Evolutionary conservation across 2,329 filamentous ascomycete genomes (phyloP).

Genomic region (Stachybotrys elegans): DNA sequence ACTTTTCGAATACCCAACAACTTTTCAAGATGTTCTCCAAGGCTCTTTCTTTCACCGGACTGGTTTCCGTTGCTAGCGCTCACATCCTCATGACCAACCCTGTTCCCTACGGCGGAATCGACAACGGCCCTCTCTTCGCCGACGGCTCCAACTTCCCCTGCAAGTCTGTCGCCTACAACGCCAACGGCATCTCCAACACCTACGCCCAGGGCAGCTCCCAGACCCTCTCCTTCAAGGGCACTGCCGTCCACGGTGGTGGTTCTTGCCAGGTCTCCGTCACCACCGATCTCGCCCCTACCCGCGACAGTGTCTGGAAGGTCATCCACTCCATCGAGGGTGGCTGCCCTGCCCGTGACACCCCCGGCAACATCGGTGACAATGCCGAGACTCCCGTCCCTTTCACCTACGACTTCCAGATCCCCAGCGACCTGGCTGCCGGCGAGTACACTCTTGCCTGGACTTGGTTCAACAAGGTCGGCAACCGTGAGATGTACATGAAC

Average conservation of each 20-base stretch:
- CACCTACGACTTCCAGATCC: slow-evolving; percentile 67
- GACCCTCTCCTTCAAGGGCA: slow-evolving; percentile 60
- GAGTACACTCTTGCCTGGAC: slow-evolving; percentile 84
- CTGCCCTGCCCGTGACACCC: slow-evolving; percentile 60
- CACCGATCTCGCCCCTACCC: slow-evolving; percentile 65
- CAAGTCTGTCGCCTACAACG: slow-evolving; percentile 42
- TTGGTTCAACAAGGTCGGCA: slow-evolving; percentile 90
- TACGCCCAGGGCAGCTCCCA: slow-evolving; percentile 43
- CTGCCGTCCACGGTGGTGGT: slow-evolving; percentile 81
- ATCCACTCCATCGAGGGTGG: slow-evolving; percentile 85
- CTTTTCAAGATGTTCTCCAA: slow-evolving; percentile 46
- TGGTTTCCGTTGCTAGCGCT: slow-evolving; percentile 58
- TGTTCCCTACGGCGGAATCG: slow-evolving; percentile 47
- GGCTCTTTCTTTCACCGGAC: slow-evolving; percentile 45
- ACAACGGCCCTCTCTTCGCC: slow-evolving; percentile 60
- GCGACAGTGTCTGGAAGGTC: slow-evolving; percentile 72
- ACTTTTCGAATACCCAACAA: no score
- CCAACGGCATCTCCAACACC: slow-evolving; percentile 45
- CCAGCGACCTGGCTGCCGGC: slow-evolving; percentile 65
- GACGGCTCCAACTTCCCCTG: slow-evolving; percentile 74
- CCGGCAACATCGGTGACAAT: slow-evolving; percentile 53
- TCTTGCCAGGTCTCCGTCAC: slow-evolving; percentile 88
- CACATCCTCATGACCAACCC: slow-evolving; percentile 75
- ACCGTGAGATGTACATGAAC: slow-evolving; percentile 98
- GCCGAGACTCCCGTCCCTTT: slow-evolving; percentile 40